phyloP scores from a whole-genome alignment of 2,329 filamentous ascomycete species.

The Diplodia mutila region DNA sequence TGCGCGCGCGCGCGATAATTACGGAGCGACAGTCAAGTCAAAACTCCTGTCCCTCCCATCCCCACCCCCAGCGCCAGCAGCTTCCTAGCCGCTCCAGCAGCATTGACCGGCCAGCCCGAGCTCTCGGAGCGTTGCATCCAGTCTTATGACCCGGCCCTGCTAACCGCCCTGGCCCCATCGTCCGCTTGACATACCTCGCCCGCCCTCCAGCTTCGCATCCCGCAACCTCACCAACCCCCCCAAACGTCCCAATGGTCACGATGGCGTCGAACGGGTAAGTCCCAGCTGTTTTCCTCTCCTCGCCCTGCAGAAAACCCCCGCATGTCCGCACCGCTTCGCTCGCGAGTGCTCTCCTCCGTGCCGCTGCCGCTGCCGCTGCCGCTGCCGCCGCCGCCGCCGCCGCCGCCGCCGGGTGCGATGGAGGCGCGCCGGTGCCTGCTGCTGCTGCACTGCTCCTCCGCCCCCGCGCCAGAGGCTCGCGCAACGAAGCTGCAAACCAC shows the following conservation, averaged over 20 bases:
- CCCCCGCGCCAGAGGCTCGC: not conserved
- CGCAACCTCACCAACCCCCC: slow-evolving; percentile 5
- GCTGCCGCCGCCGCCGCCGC: not conserved
- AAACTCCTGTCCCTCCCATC: slow-evolving; percentile 13
- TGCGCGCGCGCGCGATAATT: slow-evolving; percentile 19
- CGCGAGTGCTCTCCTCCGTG: not conserved
- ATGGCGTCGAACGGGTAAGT: slow-evolving; percentile 51
- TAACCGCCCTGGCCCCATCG: slow-evolving; percentile 23
- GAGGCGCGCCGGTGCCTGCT: slow-evolving; percentile 17
- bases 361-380: slow-evolving; percentile 10
- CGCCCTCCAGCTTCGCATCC: slow-evolving; percentile 12
- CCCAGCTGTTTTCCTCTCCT: slow-evolving; percentile 3
- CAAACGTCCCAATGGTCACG: slow-evolving; percentile 44
- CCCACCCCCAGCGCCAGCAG: slow-evolving; percentile 21
- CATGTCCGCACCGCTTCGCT: not conserved
- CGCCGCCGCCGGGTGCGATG: slow-evolving; percentile 1
- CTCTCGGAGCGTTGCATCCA: slow-evolving; percentile 19
- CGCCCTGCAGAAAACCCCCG: not conserved
- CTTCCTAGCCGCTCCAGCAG: slow-evolving; percentile 14
- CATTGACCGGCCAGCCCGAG: slow-evolving; percentile 24
- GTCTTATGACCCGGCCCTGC: slow-evolving; percentile 24
- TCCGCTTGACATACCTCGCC: slow-evolving; percentile 14
- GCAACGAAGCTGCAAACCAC: not conserved
- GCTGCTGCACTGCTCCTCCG: not conserved
- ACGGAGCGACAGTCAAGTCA: slow-evolving; percentile 18